These are phyloP conservation scores for Phyllosticta paracitricarpa DNA, from an alignment of 2,329 filamentous ascomycete species.

Conservation along the genomic window DNA sequence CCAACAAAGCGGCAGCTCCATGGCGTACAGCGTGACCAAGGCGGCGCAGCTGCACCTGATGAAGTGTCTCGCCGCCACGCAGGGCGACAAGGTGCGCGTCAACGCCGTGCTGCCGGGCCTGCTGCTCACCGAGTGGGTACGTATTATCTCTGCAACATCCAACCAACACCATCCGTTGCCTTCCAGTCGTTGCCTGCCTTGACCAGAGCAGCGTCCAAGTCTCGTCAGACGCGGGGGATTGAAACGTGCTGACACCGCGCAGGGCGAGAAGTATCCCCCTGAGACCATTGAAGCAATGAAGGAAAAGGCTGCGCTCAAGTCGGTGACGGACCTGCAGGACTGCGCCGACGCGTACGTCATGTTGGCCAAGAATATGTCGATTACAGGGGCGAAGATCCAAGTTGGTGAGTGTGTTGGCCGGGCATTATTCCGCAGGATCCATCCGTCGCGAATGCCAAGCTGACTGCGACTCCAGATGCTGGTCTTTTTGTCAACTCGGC, in stretches of 20 bases:
- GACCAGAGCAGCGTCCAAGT: not conserved
- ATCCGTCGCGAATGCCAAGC: not conserved
- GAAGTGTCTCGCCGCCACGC: conserved; percentile 48
- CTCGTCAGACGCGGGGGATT: not conserved
- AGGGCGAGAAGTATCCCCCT: conserved; percentile 37
- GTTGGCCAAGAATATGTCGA: conserved; percentile 44
- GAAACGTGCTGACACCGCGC: not conserved
- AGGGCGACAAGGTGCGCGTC: conserved; percentile 47
- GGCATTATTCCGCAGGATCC: not conserved
- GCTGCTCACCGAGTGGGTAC: conserved; percentile 56
- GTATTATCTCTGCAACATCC: conserved; percentile 7
- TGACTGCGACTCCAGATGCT: not conserved
- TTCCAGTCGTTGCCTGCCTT: not conserved
- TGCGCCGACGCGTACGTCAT: conserved; percentile 47
- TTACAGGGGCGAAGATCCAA: conserved; percentile 38
- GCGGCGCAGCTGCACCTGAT: conserved; percentile 46
- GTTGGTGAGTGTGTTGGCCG: conserved; percentile 24
- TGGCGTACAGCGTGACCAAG: conserved; percentile 71
- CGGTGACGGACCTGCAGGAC: conserved; percentile 43
- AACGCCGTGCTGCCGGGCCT: conserved; percentile 53
- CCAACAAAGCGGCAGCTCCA: conserved; percentile 43
- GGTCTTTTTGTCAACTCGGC: conserved; percentile 1
- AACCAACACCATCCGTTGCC: not conserved
- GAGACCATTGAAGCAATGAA: conserved; percentile 47
- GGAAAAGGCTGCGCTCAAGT: conserved; percentile 50